Base-by-base conservation (phyloP, 805 yeast species). In the Alloascoidea africana region DNA sequence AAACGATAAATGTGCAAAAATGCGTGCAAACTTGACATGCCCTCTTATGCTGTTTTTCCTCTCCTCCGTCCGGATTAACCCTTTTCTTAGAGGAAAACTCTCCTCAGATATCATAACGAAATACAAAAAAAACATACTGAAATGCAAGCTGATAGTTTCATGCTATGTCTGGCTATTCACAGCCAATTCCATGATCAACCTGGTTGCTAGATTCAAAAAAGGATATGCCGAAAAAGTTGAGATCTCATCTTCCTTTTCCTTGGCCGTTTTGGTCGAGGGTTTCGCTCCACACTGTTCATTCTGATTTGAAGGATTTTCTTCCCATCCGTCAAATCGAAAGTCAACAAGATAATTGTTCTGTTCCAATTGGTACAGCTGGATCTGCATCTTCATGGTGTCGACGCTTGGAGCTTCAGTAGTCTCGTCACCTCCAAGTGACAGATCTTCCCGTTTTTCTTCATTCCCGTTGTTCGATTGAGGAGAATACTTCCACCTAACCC, bases 291-390 rank as follows among this genome's bases (percentile, higher is more conserved):
- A 3, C 45, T 47, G n/a, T n/a, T n/a, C 16, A 56, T 55, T 44
- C 71, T 76, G 30, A 5, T 5, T 18, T 16, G 18, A 18, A 8
- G 5, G 14, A 8, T 18, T 18, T n/a, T 34, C 63, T 34, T 34
- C 36, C 79, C 79, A 72, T 1, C 79, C 79, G 48, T 72, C 79
- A 44, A 72, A 72, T 49, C 72, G 72, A 53, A 72, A 72, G 51
- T 72, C 79, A 11, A 72, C 79, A 38, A 72, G 56, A 46, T 72
- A 72, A 47, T 72, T 72, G 50, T 72, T 72, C n/a, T 77, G 79
- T 44, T 72, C 79, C 44, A 72, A 55, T 47, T 72, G 79, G 53
- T 70, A 72, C 41, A 72, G 56, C 47, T 72, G 79, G 37, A 72
- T 72, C 50, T 70, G 74, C 77, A 72, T 71, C 54, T 67, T 72